Percentiles rank a stretch among this genome's conserved stretches.
Evolutionary conservation across 768 basidiomycete species (phyloP).

Genomic region (Amanita muscaria): DNA sequence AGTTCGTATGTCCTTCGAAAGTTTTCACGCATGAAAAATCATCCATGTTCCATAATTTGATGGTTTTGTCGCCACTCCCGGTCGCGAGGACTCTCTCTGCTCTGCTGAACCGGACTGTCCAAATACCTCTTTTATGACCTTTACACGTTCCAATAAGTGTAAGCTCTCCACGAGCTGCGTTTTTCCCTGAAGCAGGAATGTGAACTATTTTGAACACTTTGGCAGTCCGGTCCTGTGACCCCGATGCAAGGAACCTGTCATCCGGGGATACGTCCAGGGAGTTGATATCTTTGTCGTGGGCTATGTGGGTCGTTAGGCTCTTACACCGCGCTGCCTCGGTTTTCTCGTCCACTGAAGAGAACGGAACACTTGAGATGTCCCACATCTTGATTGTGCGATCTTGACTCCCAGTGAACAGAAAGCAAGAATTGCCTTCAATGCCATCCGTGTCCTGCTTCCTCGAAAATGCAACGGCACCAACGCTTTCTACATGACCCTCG

Average conservation of each 20-base stretch:
- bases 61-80: conserved; percentile 91
- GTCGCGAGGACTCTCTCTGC: conserved; percentile 82
- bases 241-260: conserved; percentile 81
- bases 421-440: conserved; percentile 31
- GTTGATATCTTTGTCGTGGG: conserved; percentile 99
- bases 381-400: conserved; percentile 98
- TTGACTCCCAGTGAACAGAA: conserved; percentile 93
- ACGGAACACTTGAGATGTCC: conserved; percentile 61
- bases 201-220: conserved; percentile 82
- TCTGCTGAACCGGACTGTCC: conserved; percentile 84
- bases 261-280: conserved; percentile 89
- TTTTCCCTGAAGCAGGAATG: conserved; percentile 26
- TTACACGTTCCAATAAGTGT: conserved; percentile 80
- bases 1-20: conserved; percentile 97
- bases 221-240: conserved; percentile 91
- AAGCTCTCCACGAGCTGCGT: conserved; percentile 55
- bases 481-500: conserved; percentile 90
- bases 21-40: conserved; percentile 93
- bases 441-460: conserved; percentile 31
- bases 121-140: conserved; percentile 95
- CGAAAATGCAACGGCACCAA: conserved; percentile 86
- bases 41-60: conserved; percentile 90
- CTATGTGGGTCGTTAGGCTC: conserved; percentile 78
- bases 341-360: conserved; percentile 15
- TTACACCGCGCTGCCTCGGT: conserved; percentile 42